Evolutionary conservation across 2,329 filamentous ascomycete species (phyloP), one percentile per base, ranked within the genome.

Genomic region (Penicillium sclerotiorum): DNA sequence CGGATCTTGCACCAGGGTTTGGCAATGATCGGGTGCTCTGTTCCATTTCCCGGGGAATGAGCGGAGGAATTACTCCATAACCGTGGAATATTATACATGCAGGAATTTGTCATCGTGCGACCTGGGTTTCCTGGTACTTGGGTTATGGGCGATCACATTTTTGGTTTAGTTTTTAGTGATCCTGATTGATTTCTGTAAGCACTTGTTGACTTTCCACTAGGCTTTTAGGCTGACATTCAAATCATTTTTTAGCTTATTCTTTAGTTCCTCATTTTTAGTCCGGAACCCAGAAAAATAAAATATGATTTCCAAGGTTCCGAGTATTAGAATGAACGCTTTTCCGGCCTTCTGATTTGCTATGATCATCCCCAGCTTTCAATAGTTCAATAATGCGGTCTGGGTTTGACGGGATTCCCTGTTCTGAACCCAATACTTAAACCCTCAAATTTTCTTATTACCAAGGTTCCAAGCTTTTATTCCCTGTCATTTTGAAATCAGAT

Each of bases 51-150:
- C 23, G 45, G 32, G 48, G 55, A 55, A 50, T 55, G 50, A 33
- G 20, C 50, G 49, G 50, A 54, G 20, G 25, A 40, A 51, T 46
- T 49, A 43, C 46, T 45, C 52, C 25, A 45, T 21, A 49, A 39
- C 46, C 39, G 47, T 33, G 52, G 39, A 47, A 40, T 40, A 45
- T 43, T 36, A 54, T 49, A 40, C 47, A 49, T 56, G 52, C 52
- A 57, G 44, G 44, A 57, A 57, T 57, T 55, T 55, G 55, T 55
- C 55, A 57, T 50, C 20, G 47, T 53, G 47, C 45, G 47, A 53
- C 49, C 44, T 25, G 30, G 37, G 15, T 53, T 33, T 50, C 55
- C 52, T 38, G 52, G 52, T 57, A 52, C 27, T 44, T 49, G 55
- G 52, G 43, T 25, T 40, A 36, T 52, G 42, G 45, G n/a, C 35